Conservation (phyloP, 495 filamentous ascomycete species). For the Recurvomyces mirabilis region DNA sequence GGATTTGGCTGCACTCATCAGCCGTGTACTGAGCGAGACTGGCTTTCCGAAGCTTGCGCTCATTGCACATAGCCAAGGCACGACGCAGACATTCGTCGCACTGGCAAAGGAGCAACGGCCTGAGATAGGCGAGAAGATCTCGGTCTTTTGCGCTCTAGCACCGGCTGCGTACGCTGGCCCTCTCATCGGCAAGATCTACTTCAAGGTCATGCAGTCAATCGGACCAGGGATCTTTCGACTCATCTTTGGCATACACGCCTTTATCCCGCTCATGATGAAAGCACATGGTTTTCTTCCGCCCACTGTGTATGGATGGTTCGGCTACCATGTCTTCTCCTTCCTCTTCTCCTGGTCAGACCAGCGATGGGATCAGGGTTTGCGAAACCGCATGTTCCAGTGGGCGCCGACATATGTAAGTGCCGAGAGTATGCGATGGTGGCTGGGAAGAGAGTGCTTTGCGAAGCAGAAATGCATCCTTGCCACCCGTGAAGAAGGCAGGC, state of each 20-base stretch:
- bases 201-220: constrained; percentile 83
- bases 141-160: constrained; percentile 85
- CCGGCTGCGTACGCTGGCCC: constrained; percentile 88
- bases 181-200: constrained; percentile 74
- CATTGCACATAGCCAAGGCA: constrained; percentile 83
- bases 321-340: constrained; percentile 82
- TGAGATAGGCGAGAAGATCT: constrained; percentile 71
- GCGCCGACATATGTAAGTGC: constrained; percentile 81
- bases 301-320: constrained; percentile 67
- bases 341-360: constrained; percentile 82
- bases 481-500: constrained; percentile 54
- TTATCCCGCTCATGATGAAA: constrained; percentile 90
- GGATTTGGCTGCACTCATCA: constrained; percentile 80
- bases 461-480: constrained; percentile 82
- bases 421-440: constrained; percentile 94
- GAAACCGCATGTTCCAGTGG: constrained; percentile 82
- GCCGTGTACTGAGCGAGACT: constrained; percentile 71
- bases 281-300: constrained; percentile 58
- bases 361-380: constrained; percentile 73
- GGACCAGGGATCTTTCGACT: constrained; percentile 64
- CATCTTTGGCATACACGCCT: constrained; percentile 87
- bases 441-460: constrained; percentile 83
- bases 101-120: constrained; percentile 87
- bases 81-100: constrained; percentile 79
- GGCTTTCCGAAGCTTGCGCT: constrained; percentile 75